These are phyloP conservation scores for Pythium aquatile DNA, from an alignment of 352 stramenopile species.

Conservation along the genomic window DNA sequence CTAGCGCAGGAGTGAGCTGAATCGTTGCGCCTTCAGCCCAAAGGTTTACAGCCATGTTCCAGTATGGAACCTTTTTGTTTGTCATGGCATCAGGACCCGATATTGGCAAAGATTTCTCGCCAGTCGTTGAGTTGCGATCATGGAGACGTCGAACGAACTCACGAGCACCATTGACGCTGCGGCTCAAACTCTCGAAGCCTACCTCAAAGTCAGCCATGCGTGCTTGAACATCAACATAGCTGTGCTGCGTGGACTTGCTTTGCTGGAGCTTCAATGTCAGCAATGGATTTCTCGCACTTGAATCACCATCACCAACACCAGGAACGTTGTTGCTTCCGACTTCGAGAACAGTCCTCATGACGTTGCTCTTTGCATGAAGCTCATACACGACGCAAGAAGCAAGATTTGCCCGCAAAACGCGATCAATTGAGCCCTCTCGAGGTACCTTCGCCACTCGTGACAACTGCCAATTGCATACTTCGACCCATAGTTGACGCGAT, in stretches of 20 bases:
- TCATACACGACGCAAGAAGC: constrained; percentile 8
- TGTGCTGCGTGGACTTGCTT: constrained; percentile 25
- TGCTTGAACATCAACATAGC: constrained; percentile 13
- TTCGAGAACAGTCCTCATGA: constrained; percentile 4
- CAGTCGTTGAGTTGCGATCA: neutral
- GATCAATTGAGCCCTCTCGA: constrained; percentile 13
- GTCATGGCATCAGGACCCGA: neutral
- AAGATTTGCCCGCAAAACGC: constrained; percentile 7
- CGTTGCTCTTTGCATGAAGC: neutral
- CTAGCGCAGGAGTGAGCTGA: constrained; percentile 13
- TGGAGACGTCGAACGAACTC: constrained; percentile 1
- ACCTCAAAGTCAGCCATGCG: neutral
- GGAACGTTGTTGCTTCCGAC: constrained; percentile 4
- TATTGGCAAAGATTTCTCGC: neutral
- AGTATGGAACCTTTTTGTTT: constrained; percentile 16
- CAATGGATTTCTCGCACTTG: neutral
- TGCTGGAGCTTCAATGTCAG: constrained; percentile 13
- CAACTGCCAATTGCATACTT: constrained; percentile 17
- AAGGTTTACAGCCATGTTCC: constrained; percentile 15
- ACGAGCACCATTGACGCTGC: neutral
- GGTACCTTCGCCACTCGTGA: constrained; percentile 6
- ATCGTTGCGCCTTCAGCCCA: constrained; percentile 6
- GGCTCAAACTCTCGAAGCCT: neutral
- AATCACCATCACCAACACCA: neutral
- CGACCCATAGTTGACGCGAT: neutral